Percentiles rank a stretch among this genome's conserved stretches.
Conservation (phyloP, 768 basidiomycete species). For the Lactifluus rugatus region DNA sequence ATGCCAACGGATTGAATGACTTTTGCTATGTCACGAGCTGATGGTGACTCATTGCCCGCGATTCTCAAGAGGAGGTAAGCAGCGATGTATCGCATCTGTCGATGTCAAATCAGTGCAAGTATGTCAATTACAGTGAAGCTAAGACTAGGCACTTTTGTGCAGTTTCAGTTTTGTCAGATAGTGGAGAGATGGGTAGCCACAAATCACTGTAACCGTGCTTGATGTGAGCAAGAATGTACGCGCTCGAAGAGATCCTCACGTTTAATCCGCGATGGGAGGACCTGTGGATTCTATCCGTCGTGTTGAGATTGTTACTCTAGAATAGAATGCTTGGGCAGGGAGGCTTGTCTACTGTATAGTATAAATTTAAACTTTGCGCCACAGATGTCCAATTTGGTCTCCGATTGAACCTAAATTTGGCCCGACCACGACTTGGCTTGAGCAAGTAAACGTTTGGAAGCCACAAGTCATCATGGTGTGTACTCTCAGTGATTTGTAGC, state of each 20-base stretch:
- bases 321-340: no score
- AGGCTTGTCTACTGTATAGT: conserved; percentile 47
- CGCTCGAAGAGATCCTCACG: conserved; percentile 28
- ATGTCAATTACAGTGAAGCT: no score
- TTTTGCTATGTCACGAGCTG: conserved; percentile 78
- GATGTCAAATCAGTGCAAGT: not conserved
- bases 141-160: conserved; percentile 34
- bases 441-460: not conserved
- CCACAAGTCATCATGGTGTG: conserved; percentile 19
- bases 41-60: conserved; percentile 85
- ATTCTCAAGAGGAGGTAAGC: conserved; percentile 95
- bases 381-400: conserved; percentile 27
- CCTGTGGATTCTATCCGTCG: conserved; percentile 87
- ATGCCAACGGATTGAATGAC: conserved; percentile 81
- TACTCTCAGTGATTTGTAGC: not conserved
- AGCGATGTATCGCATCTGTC: conserved; percentile 84
- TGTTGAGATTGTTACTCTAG: conserved; percentile 20
- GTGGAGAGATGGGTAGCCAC: conserved; percentile 65
- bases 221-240: conserved; percentile 6
- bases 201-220: conserved; percentile 55
- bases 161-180: conserved; percentile 25
- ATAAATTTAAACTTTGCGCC: conserved; percentile 35
- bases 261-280: conserved; percentile 91
- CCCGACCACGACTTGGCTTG: not conserved
- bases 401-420: conserved; percentile 19